Evolutionary conservation across 192 early-diverging fungal species (phyloP).

Genomic region (Coemansia sp.): DNA sequence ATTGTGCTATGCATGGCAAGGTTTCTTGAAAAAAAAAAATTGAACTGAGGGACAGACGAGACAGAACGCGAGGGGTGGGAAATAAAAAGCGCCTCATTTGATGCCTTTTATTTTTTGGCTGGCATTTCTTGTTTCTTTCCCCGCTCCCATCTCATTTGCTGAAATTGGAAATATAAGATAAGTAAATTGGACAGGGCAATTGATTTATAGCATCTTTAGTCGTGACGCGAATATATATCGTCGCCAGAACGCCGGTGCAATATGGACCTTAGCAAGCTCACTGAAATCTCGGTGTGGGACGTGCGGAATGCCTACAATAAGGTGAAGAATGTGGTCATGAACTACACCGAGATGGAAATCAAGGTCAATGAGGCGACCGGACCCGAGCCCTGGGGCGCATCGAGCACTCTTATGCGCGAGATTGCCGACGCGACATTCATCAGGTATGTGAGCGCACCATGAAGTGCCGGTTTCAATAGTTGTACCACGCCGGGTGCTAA

Average conservation of each 20-base stretch:
- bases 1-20: too few species aligned
- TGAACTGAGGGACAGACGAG: too few species aligned
- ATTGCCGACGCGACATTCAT: constrained; percentile 85
- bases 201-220: too few species aligned
- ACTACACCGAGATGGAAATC: constrained; percentile 89
- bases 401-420: constrained; percentile 87
- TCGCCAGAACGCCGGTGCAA: background rate
- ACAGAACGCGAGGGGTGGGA: too few species aligned
- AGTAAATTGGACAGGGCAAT: too few species aligned
- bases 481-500: background rate
- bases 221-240: background rate
- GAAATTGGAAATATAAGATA: too few species aligned
- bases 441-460: constrained; percentile 49
- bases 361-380: constrained; percentile 91
- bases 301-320: constrained; percentile 59
- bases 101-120: too few species aligned
- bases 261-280: constrained; percentile 47
- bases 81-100: too few species aligned
- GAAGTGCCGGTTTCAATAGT: background rate
- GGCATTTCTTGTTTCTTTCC: too few species aligned
- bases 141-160: too few species aligned
- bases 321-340: constrained; percentile 84
- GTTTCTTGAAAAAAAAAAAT: too few species aligned
- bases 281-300: constrained; percentile 56
- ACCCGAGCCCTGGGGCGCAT: constrained; percentile 93